Evolutionary conservation across 768 basidiomycete genomes (phyloP), one percentile per base, ranked within the genome.

Genomic region (Leccinum disarticulatum): DNA sequence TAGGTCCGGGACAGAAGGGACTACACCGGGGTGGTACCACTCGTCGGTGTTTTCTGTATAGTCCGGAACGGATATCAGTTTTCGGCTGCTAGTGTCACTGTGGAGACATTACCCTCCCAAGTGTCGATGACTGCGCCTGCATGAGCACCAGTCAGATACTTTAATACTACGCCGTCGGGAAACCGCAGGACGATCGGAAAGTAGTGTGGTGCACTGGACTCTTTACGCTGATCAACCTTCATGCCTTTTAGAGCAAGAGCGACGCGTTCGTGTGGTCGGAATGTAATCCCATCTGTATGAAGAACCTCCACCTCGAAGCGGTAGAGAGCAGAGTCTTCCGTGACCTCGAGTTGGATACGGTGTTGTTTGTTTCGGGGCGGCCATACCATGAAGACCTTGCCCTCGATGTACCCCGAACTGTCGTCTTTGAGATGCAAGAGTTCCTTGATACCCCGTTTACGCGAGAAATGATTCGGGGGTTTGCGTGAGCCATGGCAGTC

Each of bases 241-340:
- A 74, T 74, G 2, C 82, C 83, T 58, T 76, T 79, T 19, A 86
- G 75, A 17, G 80, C 76, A n/a, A 87, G 55, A n/a, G 69, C 68
- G 27, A 87, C 64, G 43, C 71, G 71, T 57, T 83, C 80, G 3
- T 73, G 69, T 6, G 79, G 70, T 38, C 74, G 70, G 58, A 84
- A 75, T 35, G 73, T 55, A 9, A 87, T 69, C 25, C 71, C 63
- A 9, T 68, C 54, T 25, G 54, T 56, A 49, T 77, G 76, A 4
- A 72, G 64, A 19, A 83, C 68, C 52, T 72, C 66, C 43, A 81
- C 74, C 28, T 80, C 77, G 59, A 82, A 77, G 46, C 72, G 72
- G 59, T 72, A 66, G 11, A 50, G 43, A 25, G 54, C 38, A 6
- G 51, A 35, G 33, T 60, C 61, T 55, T 68, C 59, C 50, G 49